Base-by-base conservation (phyloP, 2,329 filamentous ascomycete genomes). In the Sporothrix inflata region DNA sequence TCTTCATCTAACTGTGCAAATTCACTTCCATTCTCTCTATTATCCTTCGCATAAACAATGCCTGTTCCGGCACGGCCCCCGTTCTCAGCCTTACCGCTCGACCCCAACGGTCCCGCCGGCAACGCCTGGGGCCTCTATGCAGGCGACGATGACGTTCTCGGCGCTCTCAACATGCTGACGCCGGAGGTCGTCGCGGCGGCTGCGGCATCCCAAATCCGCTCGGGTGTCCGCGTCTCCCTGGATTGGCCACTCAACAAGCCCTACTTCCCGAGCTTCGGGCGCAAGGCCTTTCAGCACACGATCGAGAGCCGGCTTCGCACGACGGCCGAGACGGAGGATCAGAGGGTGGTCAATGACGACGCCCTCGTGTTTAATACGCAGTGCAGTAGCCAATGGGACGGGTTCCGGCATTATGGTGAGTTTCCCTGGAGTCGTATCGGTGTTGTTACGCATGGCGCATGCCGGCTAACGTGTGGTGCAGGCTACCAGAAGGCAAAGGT, bases 81-180 rank as follows among this genome's bases (percentile, higher is more conserved):
- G 3, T 76, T 75, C 51, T 73, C 75, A 27, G 45, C 70, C 9
- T 72, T 77, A 3, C 74, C 76, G 1, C 53, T 71, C 19, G 74
- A 76, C 16, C 53, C 69, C 27, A 47, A 65, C 11, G 74, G 74
- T 16, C 76, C 76, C 1, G 71, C 75, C 7, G 75, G 74, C 47
- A 76, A 74, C 68, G 76, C 76, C 6, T 87, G 85, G 85, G 85
- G 85, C 2, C 14, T 87, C 4, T 86, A 85, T 70, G 66, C 65
- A 3, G 55, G 65, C 14, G 45, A 19, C 30, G 84, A 86, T 76
- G 80, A 84, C 68, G 84, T 87, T 60, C 74, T 83, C n/a, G 86
- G 86, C n/a, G 83, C 85, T 72, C 80, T 84, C 14, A 82, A 81
- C 1, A 82, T 86, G 7, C 81, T 89, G 42, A 89, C 86, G 0